phyloP scores from a whole-genome alignment of 371 early-diverging fungal genomes.

The Choanephora cucurbitarum region DNA sequence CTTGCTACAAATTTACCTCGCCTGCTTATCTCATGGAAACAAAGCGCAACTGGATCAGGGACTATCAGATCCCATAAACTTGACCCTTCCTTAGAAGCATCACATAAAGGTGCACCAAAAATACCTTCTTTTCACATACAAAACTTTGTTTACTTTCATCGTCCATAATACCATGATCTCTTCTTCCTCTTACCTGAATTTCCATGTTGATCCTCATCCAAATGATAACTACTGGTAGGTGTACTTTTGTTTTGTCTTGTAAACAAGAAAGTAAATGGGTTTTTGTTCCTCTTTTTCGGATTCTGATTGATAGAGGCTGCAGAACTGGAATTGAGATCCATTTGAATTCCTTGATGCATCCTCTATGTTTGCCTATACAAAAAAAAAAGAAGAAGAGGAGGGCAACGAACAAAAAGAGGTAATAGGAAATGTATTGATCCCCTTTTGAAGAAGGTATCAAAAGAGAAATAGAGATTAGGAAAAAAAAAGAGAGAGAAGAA shows the following conservation, averaged over 20 bases:
- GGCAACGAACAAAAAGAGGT: too few relatives aligned
- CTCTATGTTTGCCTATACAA: not conserved
- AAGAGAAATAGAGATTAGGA: not conserved
- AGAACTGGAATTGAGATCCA: not conserved
- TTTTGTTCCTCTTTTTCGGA: constrained; percentile 21
- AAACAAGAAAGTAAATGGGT: constrained; percentile 25
- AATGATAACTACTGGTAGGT: not conserved
- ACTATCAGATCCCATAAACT: constrained; percentile 21
- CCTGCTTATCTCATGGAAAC: constrained; percentile 24
- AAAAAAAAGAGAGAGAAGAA: not conserved
- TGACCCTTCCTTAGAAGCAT: constrained; percentile 24
- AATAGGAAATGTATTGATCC: not conserved
- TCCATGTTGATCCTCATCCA: not conserved
- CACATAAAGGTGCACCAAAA: constrained; percentile 27
- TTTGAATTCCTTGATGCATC: constrained; percentile 7
- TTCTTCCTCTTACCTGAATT: not conserved
- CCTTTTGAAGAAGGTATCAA: not conserved
- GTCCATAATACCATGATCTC: too few relatives aligned
- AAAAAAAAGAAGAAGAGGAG: not conserved
- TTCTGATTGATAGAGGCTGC: constrained; percentile 4
- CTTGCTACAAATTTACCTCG: constrained; percentile 23
- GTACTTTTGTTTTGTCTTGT: constrained; percentile 18
- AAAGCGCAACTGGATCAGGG: constrained; percentile 27
- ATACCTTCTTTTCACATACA: constrained; percentile 14
- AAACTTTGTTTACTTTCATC: not conserved